Evolutionary conservation across 768 basidiomycete species (phyloP).

Genomic region (Russula sp.): DNA sequence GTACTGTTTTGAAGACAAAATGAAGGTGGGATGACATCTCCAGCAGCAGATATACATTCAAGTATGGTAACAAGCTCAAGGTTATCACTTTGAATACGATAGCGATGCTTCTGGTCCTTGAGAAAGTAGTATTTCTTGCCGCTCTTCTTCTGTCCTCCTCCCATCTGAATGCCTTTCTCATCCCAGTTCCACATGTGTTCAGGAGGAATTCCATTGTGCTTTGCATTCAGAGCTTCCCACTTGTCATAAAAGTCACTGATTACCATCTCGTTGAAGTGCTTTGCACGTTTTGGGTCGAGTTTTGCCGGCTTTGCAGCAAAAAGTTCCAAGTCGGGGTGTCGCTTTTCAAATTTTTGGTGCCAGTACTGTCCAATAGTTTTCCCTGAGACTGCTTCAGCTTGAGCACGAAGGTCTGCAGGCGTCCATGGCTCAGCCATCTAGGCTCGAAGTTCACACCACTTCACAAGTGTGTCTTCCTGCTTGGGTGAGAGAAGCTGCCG

Average conservation of each 20-base stretch:
- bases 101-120: background rate
- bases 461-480: too few species aligned
- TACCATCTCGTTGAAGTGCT: background rate
- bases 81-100: background rate
- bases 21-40: background rate
- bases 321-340: background rate
- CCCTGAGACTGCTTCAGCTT: background rate
- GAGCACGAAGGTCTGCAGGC: too few species aligned
- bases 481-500: too few species aligned
- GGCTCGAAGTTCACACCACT: too few species aligned
- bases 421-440: too few species aligned
- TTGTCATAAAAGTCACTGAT: background rate
- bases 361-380: background rate
- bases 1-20: background rate
- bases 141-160: background rate
- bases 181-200: conserved; percentile 7
- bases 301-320: background rate
- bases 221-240: background rate
- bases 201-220: background rate
- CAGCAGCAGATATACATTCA: background rate
- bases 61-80: background rate
- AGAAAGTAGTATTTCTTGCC: background rate
- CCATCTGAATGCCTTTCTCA: background rate
- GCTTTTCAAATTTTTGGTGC: background rate
- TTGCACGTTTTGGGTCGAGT: background rate